These are phyloP conservation scores for Serendipita sp. DNA, from an alignment of 768 basidiomycete species.

Conservation along the genomic window DNA sequence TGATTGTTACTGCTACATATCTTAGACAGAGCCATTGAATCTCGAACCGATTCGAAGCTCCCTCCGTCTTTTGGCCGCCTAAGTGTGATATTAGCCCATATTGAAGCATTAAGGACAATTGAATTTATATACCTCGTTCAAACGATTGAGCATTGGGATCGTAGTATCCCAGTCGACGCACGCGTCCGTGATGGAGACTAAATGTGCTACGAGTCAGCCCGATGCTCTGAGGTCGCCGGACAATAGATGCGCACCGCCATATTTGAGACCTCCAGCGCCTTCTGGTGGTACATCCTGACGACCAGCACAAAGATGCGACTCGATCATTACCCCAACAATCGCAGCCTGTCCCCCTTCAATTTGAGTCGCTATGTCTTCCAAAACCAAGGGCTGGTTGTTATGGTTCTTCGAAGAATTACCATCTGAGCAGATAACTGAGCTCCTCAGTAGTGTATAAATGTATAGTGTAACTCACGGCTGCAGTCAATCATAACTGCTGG, in stretches of 20 bases:
- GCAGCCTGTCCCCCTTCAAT: conserved; percentile 39
- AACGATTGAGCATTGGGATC: conserved; percentile 49
- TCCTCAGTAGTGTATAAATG: not conserved
- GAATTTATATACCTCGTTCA: conserved; percentile 33
- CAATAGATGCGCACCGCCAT: conserved; percentile 26
- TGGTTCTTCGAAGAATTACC: conserved; percentile 96
- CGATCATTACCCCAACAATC: conserved; percentile 92
- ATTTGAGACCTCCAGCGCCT: conserved; percentile 56
- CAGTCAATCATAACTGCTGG: conserved; percentile 82
- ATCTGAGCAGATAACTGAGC: conserved; percentile 28
- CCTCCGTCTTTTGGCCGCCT: too few species aligned
- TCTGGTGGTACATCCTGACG: conserved; percentile 65
- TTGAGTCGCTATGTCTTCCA: conserved; percentile 56
- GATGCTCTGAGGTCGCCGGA: conserved; percentile 21
- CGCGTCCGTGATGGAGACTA: conserved; percentile 74
- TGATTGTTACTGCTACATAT: too few species aligned
- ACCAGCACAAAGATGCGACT: conserved; percentile 40
- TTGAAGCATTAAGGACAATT: too few species aligned
- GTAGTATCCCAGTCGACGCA: conserved; percentile 80
- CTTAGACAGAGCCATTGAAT: too few species aligned
- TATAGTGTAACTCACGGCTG: conserved; percentile 35
- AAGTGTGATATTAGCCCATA: too few species aligned
- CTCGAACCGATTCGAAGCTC: too few species aligned
- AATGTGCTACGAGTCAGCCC: conserved; percentile 32
- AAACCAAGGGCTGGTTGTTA: conserved; percentile 73